Evolutionary conservation across 768 basidiomycete species (phyloP).

Genomic region (Cystobasidium tubakii): DNA sequence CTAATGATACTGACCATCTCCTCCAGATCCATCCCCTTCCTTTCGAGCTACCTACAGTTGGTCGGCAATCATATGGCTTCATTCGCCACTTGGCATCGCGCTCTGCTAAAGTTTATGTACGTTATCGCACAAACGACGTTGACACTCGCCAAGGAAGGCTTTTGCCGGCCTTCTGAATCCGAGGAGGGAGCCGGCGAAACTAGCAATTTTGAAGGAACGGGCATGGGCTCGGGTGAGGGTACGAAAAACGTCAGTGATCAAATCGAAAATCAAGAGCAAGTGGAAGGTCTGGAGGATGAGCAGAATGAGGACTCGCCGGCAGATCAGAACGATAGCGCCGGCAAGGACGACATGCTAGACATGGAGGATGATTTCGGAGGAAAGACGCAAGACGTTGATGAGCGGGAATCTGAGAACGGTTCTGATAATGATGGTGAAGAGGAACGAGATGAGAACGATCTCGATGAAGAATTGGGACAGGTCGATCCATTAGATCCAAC

Average conservation of each 20-base stretch:
- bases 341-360: constrained; percentile 53
- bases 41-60: constrained; percentile 60
- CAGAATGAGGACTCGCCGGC: constrained; percentile 50
- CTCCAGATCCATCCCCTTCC: constrained; percentile 59
- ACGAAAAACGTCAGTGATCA: constrained; percentile 83
- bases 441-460: constrained; percentile 57
- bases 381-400: constrained; percentile 64
- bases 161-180: constrained; percentile 78
- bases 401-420: constrained; percentile 49
- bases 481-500: constrained; percentile 75
- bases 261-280: constrained; percentile 91
- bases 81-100: constrained; percentile 63
- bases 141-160: constrained; percentile 74
- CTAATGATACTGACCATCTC: neutral
- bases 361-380: constrained; percentile 54
- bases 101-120: constrained; percentile 76
- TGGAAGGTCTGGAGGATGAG: constrained; percentile 71
- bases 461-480: constrained; percentile 76
- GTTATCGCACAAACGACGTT: constrained; percentile 68
- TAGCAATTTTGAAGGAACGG: constrained; percentile 62
- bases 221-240: constrained; percentile 81
- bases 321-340: constrained; percentile 50
- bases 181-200: constrained; percentile 53
- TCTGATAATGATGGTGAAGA: constrained; percentile 54
- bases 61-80: constrained; percentile 58